Conservation (phyloP, 176 grass and related monocot species). For the Areca catechu region DNA sequence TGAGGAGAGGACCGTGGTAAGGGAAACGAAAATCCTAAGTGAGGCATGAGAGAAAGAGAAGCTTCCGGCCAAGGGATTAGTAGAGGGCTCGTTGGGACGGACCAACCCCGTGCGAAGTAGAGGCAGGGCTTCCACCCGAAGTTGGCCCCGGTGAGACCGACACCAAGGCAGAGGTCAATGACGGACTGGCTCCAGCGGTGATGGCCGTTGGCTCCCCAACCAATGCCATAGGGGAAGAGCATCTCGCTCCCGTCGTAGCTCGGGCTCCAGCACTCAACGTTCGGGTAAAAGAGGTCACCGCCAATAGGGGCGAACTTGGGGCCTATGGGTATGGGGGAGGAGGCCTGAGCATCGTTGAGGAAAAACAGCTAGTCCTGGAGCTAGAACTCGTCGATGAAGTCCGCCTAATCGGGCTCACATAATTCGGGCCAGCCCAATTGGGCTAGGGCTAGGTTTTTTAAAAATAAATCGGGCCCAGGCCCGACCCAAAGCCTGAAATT, state of each 20-base stretch:
- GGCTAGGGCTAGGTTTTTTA: no score
- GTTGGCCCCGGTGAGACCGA: not conserved
- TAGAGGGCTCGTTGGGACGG: no score
- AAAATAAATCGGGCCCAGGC: no score
- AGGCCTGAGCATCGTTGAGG: conserved; percentile 34
- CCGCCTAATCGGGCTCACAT: no score
- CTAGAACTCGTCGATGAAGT: conserved; percentile 48
- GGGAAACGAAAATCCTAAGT: no score
- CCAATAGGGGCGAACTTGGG: conserved; percentile 14
- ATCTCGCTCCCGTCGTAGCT: conserved; percentile 14
- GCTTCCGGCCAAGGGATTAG: no score
- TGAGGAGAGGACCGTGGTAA: no score
- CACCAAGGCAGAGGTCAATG: conserved; percentile 55
- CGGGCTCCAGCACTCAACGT: conserved; percentile 32
- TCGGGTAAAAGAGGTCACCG: conserved; percentile 13
- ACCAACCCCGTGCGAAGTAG: conserved; percentile 79
- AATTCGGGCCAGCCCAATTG: no score
- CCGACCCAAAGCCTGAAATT: no score
- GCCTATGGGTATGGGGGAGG: not conserved
- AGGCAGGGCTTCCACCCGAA: conserved; percentile 81
- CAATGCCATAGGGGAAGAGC: conserved; percentile 28
- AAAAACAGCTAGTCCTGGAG: conserved; percentile 75
- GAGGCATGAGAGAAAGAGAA: no score
- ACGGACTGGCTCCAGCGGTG: conserved; percentile 52
- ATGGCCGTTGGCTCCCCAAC: conserved; percentile 26